Evolutionary conservation across 2,329 filamentous ascomycete species (phyloP).

Genomic region (Sphaerostilbella broomeana): DNA sequence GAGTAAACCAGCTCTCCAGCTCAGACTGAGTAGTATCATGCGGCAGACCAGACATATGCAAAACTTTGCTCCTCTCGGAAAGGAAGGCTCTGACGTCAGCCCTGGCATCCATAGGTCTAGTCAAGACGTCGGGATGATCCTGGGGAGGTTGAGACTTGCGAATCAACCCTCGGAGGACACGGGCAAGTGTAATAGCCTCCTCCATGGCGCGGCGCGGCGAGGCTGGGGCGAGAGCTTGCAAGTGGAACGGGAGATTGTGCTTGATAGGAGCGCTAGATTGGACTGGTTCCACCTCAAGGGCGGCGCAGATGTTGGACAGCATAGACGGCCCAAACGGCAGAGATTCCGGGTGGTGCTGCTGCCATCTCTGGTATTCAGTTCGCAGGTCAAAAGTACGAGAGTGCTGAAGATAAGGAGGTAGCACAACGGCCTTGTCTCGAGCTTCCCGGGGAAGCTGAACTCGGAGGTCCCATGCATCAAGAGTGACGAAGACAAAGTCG

Average conservation of each 20-base stretch:
- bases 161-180: slow-evolving; percentile 86
- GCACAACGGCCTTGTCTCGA: slow-evolving; percentile 93
- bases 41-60: slow-evolving; percentile 94
- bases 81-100: slow-evolving; percentile 95
- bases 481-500: slow-evolving; percentile 96
- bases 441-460: slow-evolving; percentile 96
- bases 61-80: slow-evolving; percentile 92
- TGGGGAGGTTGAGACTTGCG: slow-evolving; percentile 92
- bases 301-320: slow-evolving; percentile 94
- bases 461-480: slow-evolving; percentile 96
- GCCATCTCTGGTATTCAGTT: slow-evolving; percentile 97
- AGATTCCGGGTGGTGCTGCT: slow-evolving; percentile 95
- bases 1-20: slow-evolving; percentile 98
- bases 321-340: slow-evolving; percentile 94
- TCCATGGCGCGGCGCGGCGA: slow-evolving; percentile 96
- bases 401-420: slow-evolving; percentile 95
- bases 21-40: slow-evolving; percentile 98
- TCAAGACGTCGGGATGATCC: slow-evolving; percentile 91
- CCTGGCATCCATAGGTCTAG: slow-evolving; percentile 90
- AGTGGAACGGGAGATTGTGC: slow-evolving; percentile 95
- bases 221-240: slow-evolving; percentile 90
- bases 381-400: slow-evolving; percentile 94
- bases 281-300: slow-evolving; percentile 94
- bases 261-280: slow-evolving; percentile 98
- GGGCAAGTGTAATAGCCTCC: slow-evolving; percentile 87